Conservation (phyloP, 495 filamentous ascomycete species). For the Lichina pygmaea region DNA sequence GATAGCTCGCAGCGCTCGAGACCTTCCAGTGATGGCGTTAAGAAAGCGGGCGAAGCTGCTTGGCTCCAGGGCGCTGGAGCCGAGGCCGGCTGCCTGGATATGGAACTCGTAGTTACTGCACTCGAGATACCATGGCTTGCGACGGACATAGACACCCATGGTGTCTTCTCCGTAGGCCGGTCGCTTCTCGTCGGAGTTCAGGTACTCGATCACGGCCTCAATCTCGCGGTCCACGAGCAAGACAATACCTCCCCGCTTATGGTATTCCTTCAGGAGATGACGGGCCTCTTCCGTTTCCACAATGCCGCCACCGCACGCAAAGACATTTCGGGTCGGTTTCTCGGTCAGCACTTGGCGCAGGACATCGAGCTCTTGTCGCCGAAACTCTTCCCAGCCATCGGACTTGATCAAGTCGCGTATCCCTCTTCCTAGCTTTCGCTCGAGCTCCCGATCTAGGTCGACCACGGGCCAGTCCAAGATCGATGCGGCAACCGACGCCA, state of each 20-base stretch:
- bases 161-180: slow-evolving; percentile 90
- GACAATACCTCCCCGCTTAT: slow-evolving; percentile 63
- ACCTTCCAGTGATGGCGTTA: slow-evolving; percentile 39
- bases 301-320: slow-evolving; percentile 83
- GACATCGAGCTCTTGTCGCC: slow-evolving; percentile 50
- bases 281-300: slow-evolving; percentile 73
- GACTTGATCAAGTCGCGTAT: slow-evolving; percentile 66
- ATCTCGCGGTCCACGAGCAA: slow-evolving; percentile 72
- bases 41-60: slow-evolving; percentile 65
- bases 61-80: slow-evolving; percentile 24
- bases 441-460: slow-evolving; percentile 72
- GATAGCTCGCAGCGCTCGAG: slow-evolving; percentile 32
- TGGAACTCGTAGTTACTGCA: slow-evolving; percentile 93
- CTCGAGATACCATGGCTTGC: slow-evolving; percentile 73
- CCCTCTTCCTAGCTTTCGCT: slow-evolving; percentile 36
- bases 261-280: slow-evolving; percentile 43
- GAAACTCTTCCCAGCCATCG: slow-evolving; percentile 72
- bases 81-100: slow-evolving; percentile 29
- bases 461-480: slow-evolving; percentile 51
- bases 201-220: slow-evolving; percentile 65
- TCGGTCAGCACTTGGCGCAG: slow-evolving; percentile 47
- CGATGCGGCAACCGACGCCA: slow-evolving; percentile 49
- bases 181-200: slow-evolving; percentile 70
- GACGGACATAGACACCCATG: slow-evolving; percentile 70
- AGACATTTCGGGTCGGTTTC: slow-evolving; percentile 47